Evolutionary conservation across 306 rosid species (phyloP).

Genomic region (Arachis hypogaea): DNA sequence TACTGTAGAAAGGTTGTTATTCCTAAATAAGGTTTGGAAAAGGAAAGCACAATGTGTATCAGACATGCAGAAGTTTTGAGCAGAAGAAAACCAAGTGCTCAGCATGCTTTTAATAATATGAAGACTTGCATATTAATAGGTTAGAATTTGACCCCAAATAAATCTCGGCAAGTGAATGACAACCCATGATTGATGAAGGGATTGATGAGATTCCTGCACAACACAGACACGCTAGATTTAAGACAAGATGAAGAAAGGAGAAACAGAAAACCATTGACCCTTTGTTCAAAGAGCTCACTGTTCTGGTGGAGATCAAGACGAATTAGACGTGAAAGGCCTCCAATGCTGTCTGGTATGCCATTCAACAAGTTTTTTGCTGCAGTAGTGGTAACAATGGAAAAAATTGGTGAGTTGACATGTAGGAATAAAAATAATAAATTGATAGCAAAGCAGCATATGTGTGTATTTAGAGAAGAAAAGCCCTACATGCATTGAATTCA

Average conservation of each 20-base stretch:
- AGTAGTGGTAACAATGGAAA: slow-evolving; percentile 33
- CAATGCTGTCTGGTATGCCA: slow-evolving; percentile 74
- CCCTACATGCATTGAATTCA: slow-evolving; percentile 83
- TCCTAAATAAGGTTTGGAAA: slow-evolving; percentile 53
- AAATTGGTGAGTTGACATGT: slow-evolving; percentile 29
- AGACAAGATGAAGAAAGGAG: slow-evolving; percentile 32
- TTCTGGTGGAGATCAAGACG: slow-evolving; percentile 86
- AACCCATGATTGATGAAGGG: slow-evolving; percentile 74
- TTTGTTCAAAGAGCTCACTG: slow-evolving; percentile 63
- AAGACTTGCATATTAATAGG: slow-evolving; percentile 43
- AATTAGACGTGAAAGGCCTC: slow-evolving; percentile 78
- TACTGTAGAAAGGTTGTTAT: slow-evolving; percentile 65
- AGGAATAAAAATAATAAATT: slow-evolving; percentile 28
- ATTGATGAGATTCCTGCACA: slow-evolving; percentile 78
- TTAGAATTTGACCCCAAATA: slow-evolving; percentile 75
- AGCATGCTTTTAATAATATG: slow-evolving; percentile 34
- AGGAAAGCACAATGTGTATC: slow-evolving; percentile 32
- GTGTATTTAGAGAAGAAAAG: slow-evolving; percentile 29
- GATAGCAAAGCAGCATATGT: slow-evolving; percentile 14
- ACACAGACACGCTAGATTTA: slow-evolving; percentile 28
- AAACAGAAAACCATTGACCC: slow-evolving; percentile 18
- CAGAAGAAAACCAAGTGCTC: slow-evolving; percentile 32
- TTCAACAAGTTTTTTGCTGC: slow-evolving; percentile 84
- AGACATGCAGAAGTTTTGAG: slow-evolving; percentile 33
- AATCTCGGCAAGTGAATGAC: slow-evolving; percentile 78